Evolutionary conservation across 2,329 filamentous ascomycete species (phyloP), one percentile per base, ranked within the genome.

Genomic region (Podosphaera fusca): DNA sequence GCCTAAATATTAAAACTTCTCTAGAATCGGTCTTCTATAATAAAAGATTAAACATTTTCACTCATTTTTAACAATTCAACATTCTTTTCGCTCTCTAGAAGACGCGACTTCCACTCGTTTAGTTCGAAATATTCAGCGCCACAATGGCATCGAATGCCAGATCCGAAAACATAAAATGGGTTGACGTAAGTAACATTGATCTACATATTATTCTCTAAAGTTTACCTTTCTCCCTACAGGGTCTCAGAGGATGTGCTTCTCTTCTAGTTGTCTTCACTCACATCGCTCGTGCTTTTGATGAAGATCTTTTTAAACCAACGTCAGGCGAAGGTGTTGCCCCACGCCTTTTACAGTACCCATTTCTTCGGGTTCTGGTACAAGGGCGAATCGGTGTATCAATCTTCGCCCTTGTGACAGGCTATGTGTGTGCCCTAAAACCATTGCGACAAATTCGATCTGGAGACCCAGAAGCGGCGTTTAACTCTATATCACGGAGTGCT

Each of bases 341-440:
- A 4, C 70, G 72, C 54, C 61, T 79, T 35, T 72, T 80, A 59
- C 79, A 82, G 66, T 70, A 73, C 46, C 79, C 79, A 12, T 76
- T 78, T 62, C 68, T 82, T 58, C 76, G 79, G 57, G 73, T 82
- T 53, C 70, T 77, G 45, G 71, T 75, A 55, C 78, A 80, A 63
- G 79, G 81, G 30, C 74, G 81, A 14, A 77, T 79, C 51, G 81
- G 80, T 67, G 81, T 84, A 2, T 75, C 79, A 12, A 78, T 83
- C 60, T 83, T 84, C 67, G 75, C 81, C 63, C 72, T 84, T 52
- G 77, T 82, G 45, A 79, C 79, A 30, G 79, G 79, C 58, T 82
- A 80, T 63, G 79, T 81, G 55, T 81, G 80, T 67, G 75, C 77
- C 2, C 71, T 81, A 56, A 80, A 81, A 63, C 76, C 79, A 14